These are phyloP conservation scores for Botrytis squamosa DNA, from an alignment of 2,329 filamentous ascomycete genomes.

Conservation along the genomic window DNA sequence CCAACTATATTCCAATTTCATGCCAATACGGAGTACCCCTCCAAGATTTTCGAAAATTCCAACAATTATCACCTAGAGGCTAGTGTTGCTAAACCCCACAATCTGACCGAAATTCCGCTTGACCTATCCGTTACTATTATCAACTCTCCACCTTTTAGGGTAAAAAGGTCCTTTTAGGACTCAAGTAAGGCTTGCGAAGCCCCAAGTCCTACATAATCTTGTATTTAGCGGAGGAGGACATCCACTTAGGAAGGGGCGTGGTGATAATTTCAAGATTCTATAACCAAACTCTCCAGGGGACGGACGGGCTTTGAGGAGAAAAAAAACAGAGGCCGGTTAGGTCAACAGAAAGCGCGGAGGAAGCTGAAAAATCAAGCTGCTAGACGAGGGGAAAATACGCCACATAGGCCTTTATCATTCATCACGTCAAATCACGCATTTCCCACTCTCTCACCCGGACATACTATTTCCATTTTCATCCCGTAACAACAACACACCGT, in stretches of 20 bases:
- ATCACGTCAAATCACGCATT: constrained; percentile 5
- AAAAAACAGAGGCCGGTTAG: background rate
- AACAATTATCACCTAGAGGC: background rate
- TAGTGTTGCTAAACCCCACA: constrained; percentile 8
- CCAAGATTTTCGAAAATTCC: constrained; percentile 6
- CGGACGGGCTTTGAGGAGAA: background rate
- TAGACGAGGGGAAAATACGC: constrained; percentile 3
- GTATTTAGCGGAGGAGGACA: background rate
- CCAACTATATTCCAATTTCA: background rate
- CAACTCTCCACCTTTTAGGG: constrained; percentile 1
- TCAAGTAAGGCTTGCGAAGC: background rate
- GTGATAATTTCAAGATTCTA: background rate
- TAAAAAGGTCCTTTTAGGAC: background rate
- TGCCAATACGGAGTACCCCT: constrained; percentile 8
- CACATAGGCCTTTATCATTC: background rate
- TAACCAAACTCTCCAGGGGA: background rate
- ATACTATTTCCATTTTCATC: background rate
- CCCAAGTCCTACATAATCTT: background rate
- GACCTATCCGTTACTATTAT: background rate
- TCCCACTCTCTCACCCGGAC: background rate
- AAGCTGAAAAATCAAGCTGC: background rate
- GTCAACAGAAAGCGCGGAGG: background rate
- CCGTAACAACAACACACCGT: background rate
- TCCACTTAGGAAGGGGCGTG: constrained; percentile 4
- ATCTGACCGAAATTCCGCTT: constrained; percentile 16